These are phyloP conservation scores for Trichosporon coremiiforme DNA, from an alignment of 1,284 basidiomycete genomes.

Conservation along the genomic window DNA sequence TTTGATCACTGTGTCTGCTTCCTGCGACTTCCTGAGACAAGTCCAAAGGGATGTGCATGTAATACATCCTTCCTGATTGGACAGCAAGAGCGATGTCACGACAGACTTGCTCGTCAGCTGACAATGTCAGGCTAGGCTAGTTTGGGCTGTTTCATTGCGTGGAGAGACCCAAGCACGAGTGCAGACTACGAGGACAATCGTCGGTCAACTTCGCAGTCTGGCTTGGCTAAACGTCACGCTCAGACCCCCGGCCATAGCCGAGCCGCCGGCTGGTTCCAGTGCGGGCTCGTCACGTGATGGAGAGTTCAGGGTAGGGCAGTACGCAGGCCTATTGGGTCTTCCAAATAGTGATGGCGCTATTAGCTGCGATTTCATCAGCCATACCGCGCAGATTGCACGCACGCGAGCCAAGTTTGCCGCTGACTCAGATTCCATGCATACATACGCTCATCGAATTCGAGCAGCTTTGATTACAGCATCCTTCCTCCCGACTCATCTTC, in stretches of 20 bases:
- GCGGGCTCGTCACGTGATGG: not conserved
- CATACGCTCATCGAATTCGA: too few relatives aligned
- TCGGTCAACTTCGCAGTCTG: not conserved
- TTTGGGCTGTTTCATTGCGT: too few relatives aligned
- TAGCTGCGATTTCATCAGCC: constrained; percentile 5
- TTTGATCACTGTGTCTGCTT: too few relatives aligned
- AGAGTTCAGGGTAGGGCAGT: not conserved
- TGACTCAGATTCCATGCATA: constrained; percentile 4
- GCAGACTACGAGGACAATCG: not conserved
- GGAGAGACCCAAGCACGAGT: not conserved
- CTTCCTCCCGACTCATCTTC: not conserved
- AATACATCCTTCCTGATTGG: not conserved
- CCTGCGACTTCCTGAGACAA: not conserved
- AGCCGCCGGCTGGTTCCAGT: not conserved
- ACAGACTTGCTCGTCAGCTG: not conserved
- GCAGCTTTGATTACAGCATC: constrained; percentile 11
- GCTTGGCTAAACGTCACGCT: not conserved
- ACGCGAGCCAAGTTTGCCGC: not conserved
- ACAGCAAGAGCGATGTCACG: not conserved
- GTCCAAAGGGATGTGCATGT: not conserved
- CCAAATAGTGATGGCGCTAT: constrained; percentile 17
- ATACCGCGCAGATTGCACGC: too few relatives aligned
- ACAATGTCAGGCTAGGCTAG: not conserved
- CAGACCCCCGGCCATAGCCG: not conserved
- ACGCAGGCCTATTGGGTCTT: constrained; percentile 5